phyloP scores from a whole-genome alignment of 2,329 filamentous ascomycete genomes.

The Metarhizium album region DNA sequence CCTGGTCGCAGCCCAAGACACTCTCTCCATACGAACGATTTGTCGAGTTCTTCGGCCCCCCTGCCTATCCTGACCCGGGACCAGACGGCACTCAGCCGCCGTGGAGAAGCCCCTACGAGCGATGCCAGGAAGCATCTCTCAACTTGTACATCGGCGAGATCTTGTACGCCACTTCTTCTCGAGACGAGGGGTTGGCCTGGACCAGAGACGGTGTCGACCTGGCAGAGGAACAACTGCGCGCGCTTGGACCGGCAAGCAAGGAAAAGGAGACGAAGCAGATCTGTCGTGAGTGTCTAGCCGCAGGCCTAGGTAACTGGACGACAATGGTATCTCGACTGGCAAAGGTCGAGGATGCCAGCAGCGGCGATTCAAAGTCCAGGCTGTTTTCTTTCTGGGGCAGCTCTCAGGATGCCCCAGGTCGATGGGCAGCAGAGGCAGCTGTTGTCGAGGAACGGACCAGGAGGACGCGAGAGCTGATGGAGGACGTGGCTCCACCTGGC shows the following conservation, averaged over 20 bases:
- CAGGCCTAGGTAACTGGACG: conserved; percentile 72
- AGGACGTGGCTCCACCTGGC: conserved; percentile 31
- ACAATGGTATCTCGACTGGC: conserved; percentile 64
- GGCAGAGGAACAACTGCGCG: conserved; percentile 57
- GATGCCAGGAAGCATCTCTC: conserved; percentile 76
- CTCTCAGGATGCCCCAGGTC: conserved; percentile 25
- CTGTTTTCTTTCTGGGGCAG: conserved; percentile 28
- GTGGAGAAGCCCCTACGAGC: conserved; percentile 49
- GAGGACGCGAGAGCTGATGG: conserved; percentile 40
- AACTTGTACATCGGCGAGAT: conserved; percentile 93
- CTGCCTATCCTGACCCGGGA: conserved; percentile 60
- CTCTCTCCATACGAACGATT: conserved; percentile 13
- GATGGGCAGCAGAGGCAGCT: conserved; percentile 44
- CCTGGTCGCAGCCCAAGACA: conserved; percentile 5
- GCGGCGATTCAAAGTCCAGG: conserved; percentile 18
- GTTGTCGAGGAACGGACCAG: conserved; percentile 42
- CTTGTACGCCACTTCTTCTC: conserved; percentile 53
- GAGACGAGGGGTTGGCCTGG: conserved; percentile 73
- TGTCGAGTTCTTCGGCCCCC: conserved; percentile 26
- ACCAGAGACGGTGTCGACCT: conserved; percentile 78
- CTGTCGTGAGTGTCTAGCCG: conserved; percentile 67
- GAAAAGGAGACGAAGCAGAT: conserved; percentile 32
- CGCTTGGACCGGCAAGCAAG: conserved; percentile 19
- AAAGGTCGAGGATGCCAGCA: conserved; percentile 32
- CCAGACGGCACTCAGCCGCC: conserved; percentile 60